phyloP scores from a whole-genome alignment of 2,329 filamentous ascomycete species.

The Dothideomycetidae sp. region DNA sequence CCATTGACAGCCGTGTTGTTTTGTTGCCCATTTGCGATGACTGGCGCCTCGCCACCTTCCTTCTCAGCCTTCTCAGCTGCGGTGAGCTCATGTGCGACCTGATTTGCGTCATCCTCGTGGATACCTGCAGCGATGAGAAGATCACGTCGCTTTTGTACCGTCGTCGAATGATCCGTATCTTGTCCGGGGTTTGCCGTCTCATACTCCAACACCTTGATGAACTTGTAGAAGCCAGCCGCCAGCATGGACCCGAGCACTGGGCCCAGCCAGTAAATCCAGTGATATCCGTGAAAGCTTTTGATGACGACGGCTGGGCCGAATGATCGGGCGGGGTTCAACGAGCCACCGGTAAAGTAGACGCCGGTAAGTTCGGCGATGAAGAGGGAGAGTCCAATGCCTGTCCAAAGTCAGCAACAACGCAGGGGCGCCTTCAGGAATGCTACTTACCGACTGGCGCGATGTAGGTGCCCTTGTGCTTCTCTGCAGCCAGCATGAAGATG shows the following conservation, averaged over 20 bases:
- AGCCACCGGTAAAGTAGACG: constrained; percentile 25
- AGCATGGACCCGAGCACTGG: constrained; percentile 19
- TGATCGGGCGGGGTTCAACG: constrained; percentile 23
- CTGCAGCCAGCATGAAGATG: constrained; percentile 32
- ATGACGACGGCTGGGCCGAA: constrained; percentile 22
- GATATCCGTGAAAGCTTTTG: constrained; percentile 18
- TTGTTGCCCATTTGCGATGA: constrained; percentile 13
- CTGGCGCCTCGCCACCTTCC: constrained; percentile 8
- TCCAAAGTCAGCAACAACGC: not conserved
- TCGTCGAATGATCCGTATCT: constrained; percentile 15
- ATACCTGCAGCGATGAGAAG: constrained; percentile 15
- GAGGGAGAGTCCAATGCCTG: constrained; percentile 28
- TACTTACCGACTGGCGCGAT: constrained; percentile 22
- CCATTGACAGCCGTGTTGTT: constrained; percentile 2
- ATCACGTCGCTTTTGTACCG: constrained; percentile 12
- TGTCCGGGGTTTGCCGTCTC: constrained; percentile 22
- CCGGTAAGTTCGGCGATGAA: constrained; percentile 33
- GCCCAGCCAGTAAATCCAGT: constrained; percentile 24
- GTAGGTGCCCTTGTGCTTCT: constrained; percentile 30
- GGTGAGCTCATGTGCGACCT: constrained; percentile 13
- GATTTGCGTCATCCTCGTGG: constrained; percentile 13
- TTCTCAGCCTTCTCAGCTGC: constrained; percentile 4
- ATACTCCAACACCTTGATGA: constrained; percentile 23
- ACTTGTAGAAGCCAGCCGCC: constrained; percentile 22
- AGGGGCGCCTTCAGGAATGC: constrained; percentile 13